Evolutionary conservation across 2,329 filamentous ascomycete genomes (phyloP).

Genomic region (Fusarium sp.): DNA sequence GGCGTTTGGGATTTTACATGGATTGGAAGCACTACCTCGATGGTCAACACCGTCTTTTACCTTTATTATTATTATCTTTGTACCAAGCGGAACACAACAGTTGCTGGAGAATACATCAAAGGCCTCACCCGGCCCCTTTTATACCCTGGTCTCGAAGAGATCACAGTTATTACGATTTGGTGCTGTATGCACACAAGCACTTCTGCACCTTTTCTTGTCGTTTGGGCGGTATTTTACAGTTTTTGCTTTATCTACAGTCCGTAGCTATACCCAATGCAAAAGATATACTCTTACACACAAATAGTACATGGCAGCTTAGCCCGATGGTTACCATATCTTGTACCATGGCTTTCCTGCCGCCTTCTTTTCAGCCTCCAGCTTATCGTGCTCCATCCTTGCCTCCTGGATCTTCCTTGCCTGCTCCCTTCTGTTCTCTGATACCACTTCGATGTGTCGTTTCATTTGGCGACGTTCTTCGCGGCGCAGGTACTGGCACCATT

Average conservation of each 20-base stretch:
- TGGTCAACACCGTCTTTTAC: not conserved
- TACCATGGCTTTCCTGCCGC: conserved; percentile 63
- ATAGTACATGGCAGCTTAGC: conserved; percentile 35
- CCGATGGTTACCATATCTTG: conserved; percentile 63
- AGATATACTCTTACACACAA: conserved; percentile 43
- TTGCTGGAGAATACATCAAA: conserved; percentile 21
- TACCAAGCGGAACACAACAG: conserved; percentile 7
- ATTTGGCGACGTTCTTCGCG: conserved; percentile 83
- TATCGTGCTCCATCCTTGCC: conserved; percentile 52
- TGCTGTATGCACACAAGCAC: conserved; percentile 6
- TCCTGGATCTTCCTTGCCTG: conserved; percentile 60
- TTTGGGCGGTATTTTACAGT: conserved; percentile 5
- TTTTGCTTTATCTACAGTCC: conserved; percentile 17
- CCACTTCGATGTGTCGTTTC: conserved; percentile 81
- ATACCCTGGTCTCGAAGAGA: conserved; percentile 36
- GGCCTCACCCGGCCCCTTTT: conserved; percentile 22
- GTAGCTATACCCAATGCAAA: conserved; percentile 23
- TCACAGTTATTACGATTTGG: conserved; percentile 11
- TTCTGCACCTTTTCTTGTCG: conserved; percentile 6
- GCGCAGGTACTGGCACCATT: conserved; percentile 84
- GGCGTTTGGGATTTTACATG: conserved; percentile 30
- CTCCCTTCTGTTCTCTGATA: conserved; percentile 63
- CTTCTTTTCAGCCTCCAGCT: conserved; percentile 50
- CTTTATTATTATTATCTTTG: conserved; percentile 9
- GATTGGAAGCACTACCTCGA: conserved; percentile 5